Conservation (phyloP, 2,329 filamentous ascomycete species). For the Dactylellina drechsleri region DNA sequence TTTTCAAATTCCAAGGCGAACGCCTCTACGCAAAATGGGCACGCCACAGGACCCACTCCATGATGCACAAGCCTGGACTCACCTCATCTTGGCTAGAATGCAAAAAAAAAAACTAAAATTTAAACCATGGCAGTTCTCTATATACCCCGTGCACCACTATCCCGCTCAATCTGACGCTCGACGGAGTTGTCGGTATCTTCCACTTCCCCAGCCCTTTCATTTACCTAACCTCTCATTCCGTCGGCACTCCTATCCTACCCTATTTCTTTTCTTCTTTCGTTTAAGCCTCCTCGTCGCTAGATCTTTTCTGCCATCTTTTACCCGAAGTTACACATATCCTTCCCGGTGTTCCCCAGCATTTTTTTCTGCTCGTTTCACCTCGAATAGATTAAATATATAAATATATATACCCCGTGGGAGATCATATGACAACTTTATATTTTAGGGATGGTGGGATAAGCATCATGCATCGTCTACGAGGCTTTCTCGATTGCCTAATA, state of each 20-base stretch:
- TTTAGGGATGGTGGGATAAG: conserved; percentile 44
- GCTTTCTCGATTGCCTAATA: conserved; percentile 45
- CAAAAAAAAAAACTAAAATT: conserved; percentile 31
- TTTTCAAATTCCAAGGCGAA: conserved; percentile 40
- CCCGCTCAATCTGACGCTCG: conserved; percentile 46
- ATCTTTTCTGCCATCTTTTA: conserved; percentile 38
- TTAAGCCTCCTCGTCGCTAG: conserved; percentile 50
- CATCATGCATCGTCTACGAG: conserved; percentile 11
- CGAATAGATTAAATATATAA: conserved; percentile 45
- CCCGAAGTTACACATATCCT: conserved; percentile 51
- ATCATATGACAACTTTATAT: conserved; percentile 42
- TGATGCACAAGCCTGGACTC: conserved; percentile 19
- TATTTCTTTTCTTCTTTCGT: not conserved
- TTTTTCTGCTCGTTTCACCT: conserved; percentile 34
- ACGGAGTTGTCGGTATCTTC: conserved; percentile 48
- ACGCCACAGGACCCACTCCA: conserved; percentile 29
- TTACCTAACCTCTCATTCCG: conserved; percentile 5
- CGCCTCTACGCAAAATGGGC: conserved; percentile 23
- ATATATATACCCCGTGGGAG: conserved; percentile 38
- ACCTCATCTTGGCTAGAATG: conserved; percentile 4
- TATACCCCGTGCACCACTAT: conserved; percentile 35
- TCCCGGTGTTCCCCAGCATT: conserved; percentile 9
- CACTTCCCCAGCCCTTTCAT: conserved; percentile 21
- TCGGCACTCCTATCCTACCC: conserved; percentile 31
- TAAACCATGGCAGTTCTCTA: conserved; percentile 33